Percentiles rank a stretch among this genome's conserved stretches.
Conservation (phyloP, 495 filamentous ascomycete species). For the Apiosordaria backusii region DNA sequence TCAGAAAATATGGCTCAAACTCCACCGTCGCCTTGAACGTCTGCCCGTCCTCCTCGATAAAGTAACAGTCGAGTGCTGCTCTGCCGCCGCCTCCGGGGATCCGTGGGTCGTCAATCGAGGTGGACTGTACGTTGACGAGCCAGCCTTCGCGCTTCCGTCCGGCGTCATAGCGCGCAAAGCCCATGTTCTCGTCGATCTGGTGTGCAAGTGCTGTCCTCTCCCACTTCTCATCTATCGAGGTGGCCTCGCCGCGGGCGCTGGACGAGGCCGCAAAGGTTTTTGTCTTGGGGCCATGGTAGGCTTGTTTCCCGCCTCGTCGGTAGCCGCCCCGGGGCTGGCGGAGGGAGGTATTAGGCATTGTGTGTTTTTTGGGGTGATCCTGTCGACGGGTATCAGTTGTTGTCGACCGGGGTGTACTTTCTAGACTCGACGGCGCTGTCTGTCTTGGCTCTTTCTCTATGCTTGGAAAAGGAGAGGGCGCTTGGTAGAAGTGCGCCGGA, state of each 20-base stretch:
- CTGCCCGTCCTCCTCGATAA: slow-evolving; percentile 86
- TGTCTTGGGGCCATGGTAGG: slow-evolving; percentile 51
- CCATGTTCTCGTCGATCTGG: slow-evolving; percentile 89
- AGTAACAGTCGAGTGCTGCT: slow-evolving; percentile 94
- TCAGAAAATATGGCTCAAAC: slow-evolving; percentile 94
- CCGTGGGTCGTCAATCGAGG: slow-evolving; percentile 79
- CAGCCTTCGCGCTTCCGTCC: slow-evolving; percentile 84
- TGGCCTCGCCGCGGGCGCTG: slow-evolving; percentile 73
- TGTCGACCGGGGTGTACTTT: neutral
- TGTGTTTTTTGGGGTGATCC: neutral
- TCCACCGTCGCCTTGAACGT: slow-evolving; percentile 96
- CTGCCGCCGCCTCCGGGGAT: slow-evolving; percentile 69
- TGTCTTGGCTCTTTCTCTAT: neutral
- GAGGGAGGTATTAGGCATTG: slow-evolving; percentile 49
- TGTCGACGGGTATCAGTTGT: neutral
- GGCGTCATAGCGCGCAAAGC: slow-evolving; percentile 87
- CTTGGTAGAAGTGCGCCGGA: neutral
- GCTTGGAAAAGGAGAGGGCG: slow-evolving; percentile 25
- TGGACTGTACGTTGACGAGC: slow-evolving; percentile 93
- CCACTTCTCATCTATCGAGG: slow-evolving; percentile 77
- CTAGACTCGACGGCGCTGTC: neutral
- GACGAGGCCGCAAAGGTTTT: slow-evolving; percentile 76
- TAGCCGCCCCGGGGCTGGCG: slow-evolving; percentile 51
- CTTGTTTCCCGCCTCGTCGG: slow-evolving; percentile 48
- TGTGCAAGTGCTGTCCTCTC: slow-evolving; percentile 81